Percentiles rank a stretch among this genome's conserved stretches.
These are phyloP conservation scores for Volvox africanus DNA, from an alignment of 139 green algal species.

Conservation along the genomic window DNA sequence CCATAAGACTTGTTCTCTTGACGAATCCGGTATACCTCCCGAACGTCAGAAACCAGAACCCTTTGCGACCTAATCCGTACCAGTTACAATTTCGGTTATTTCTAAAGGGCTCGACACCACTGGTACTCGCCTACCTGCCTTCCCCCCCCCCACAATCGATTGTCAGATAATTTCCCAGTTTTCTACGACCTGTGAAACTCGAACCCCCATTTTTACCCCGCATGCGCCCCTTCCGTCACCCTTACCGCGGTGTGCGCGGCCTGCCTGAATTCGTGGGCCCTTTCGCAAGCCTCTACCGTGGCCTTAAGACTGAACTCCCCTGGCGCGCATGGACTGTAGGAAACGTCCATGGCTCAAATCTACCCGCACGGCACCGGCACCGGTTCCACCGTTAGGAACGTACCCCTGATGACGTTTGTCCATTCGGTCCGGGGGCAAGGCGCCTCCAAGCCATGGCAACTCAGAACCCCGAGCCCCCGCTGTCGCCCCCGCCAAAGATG, in stretches of 20 bases:
- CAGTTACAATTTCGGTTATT: too few relatives aligned
- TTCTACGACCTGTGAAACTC: not conserved
- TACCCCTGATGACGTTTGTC: not conserved
- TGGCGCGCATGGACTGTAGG: not conserved
- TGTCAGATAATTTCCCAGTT: not conserved
- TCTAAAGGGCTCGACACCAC: too few relatives aligned
- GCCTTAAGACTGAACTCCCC: not conserved
- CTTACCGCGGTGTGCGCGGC: too few relatives aligned
- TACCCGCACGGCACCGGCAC: not conserved
- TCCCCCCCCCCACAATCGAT: not conserved
- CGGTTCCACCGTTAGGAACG: not conserved
- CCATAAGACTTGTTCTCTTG: too few relatives aligned
- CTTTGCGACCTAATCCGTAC: too few relatives aligned
- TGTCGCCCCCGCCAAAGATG: not conserved
- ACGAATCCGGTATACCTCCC: too few relatives aligned
- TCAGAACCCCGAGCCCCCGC: not conserved
- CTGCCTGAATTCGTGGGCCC: too few relatives aligned
- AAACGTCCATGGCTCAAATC: conserved; percentile 23
- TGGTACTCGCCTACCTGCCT: too few relatives aligned
- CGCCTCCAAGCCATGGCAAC: not conserved
- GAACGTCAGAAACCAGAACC: too few relatives aligned
- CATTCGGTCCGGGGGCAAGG: not conserved
- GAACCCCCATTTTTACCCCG: not conserved
- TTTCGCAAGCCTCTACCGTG: too few relatives aligned
- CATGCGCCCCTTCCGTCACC: not conserved